Conservation (phyloP, 2,329 filamentous ascomycete genomes). For the Ilyonectria robusta region DNA sequence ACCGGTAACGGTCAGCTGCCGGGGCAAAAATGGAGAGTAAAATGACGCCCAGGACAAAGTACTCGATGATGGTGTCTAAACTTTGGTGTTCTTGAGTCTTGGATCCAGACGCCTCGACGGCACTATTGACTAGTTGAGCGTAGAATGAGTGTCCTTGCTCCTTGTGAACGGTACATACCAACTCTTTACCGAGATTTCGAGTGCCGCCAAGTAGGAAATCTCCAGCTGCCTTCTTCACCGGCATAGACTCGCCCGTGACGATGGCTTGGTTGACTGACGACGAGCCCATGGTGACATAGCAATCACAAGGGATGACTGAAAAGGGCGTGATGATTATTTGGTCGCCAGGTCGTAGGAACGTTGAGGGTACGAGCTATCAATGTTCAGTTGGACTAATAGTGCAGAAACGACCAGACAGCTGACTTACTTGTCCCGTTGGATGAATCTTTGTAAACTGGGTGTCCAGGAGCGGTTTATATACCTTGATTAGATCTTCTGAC, state of each 20-base stretch:
- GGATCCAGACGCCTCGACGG: conserved; percentile 7
- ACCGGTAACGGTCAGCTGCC: not conserved
- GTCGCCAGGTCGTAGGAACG: conserved; percentile 16
- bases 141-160: conserved; percentile 21
- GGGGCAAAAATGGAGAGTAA: conserved; percentile 1
- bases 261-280: conserved; percentile 23
- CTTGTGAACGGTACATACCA: conserved; percentile 19
- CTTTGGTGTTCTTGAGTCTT: not conserved
- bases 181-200: conserved; percentile 6
- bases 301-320: conserved; percentile 21
- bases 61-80: conserved; percentile 3
- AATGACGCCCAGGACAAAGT: conserved; percentile 11
- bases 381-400: not conserved
- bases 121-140: conserved; percentile 11
- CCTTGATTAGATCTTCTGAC: conserved; percentile 4
- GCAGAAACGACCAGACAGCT: no score
- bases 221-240: conserved; percentile 8
- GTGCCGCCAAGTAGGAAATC: conserved; percentile 19
- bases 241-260: conserved; percentile 22
- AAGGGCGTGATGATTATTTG: conserved; percentile 14
- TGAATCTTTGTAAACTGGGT: conserved; percentile 10
- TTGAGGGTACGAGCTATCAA: not conserved
- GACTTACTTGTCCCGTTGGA: conserved; percentile 2
- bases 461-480: conserved; percentile 18
- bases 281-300: conserved; percentile 17